Percentiles rank a stretch among this genome's conserved stretches.
Evolutionary conservation across 164 flowering plant species (phyloP).

Genomic region (grape (Vitis vinifera)): DNA sequence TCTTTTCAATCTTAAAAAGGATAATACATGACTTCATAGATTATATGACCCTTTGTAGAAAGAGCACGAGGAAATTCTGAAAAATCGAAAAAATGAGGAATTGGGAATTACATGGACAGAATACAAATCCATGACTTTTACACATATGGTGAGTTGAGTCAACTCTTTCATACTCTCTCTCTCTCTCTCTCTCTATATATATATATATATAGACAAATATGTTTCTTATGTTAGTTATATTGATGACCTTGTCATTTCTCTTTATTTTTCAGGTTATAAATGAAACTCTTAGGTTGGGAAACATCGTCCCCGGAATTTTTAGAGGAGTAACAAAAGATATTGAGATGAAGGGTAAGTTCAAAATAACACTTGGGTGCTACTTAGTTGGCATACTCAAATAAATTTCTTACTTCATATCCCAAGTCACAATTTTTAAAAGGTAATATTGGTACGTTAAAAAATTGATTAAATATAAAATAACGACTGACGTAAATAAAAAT

Average conservation of each 20-base stretch:
- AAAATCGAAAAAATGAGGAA: background rate
- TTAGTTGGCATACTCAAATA: no score
- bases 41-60: background rate
- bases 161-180: no score
- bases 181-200: no score
- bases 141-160: conserved; percentile 2
- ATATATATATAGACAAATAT: no score
- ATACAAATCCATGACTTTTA: conserved; percentile 8
- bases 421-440: no score
- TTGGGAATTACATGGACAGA: conserved; percentile 2
- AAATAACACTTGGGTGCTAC: background rate
- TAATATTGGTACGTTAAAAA: no score
- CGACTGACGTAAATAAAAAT: no score
- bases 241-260: background rate
- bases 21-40: no score
- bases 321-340: conserved; percentile 12
- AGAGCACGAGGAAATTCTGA: conserved; percentile 4
- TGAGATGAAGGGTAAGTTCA: conserved; percentile 8
- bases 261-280: conserved; percentile 1
- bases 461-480: no score
- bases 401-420: no score
- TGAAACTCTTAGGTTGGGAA: conserved; percentile 7
- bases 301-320: conserved; percentile 13
- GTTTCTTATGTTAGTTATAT: no score
- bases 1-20: background rate